Percentiles rank a stretch among this genome's conserved stretches.
Conservation (phyloP, 2,329 filamentous ascomycete genomes). For the Truncatella angustata region DNA sequence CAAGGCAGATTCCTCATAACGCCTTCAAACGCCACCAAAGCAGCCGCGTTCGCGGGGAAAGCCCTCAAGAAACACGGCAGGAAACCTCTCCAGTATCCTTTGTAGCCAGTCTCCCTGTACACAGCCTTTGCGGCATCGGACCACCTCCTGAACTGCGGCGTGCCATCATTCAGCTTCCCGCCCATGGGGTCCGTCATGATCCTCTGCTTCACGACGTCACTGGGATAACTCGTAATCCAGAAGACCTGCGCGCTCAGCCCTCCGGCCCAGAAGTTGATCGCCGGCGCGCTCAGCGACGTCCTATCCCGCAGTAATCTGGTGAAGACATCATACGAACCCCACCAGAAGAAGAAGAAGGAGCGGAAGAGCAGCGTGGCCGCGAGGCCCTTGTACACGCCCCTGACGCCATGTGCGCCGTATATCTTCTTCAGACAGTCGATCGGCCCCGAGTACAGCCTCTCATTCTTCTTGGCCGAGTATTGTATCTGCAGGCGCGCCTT, state of each 20-base stretch:
- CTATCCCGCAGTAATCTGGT: conserved; percentile 64
- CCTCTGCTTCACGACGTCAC: conserved; percentile 90
- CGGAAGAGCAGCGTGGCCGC: conserved; percentile 84
- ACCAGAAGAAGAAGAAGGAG: conserved; percentile 97
- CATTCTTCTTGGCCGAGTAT: conserved; percentile 75
- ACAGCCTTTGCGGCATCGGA: conserved; percentile 75
- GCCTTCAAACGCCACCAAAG: conserved; percentile 88
- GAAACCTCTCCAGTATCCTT: conserved; percentile 90
- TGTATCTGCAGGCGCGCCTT: conserved; percentile 94
- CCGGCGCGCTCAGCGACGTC: conserved; percentile 71
- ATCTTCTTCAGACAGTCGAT: conserved; percentile 79
- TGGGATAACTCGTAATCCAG: conserved; percentile 90
- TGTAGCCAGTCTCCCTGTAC: conserved; percentile 71
- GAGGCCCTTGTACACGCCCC: conserved; percentile 83
- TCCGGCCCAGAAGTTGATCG: conserved; percentile 96
- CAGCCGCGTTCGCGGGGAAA: conserved; percentile 94
- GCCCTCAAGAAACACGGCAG: conserved; percentile 89
- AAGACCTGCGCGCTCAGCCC: conserved; percentile 91
- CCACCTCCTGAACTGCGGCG: conserved; percentile 71
- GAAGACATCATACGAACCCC: conserved; percentile 90
- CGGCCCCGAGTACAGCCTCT: conserved; percentile 81
- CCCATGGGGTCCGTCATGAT: conserved; percentile 95
- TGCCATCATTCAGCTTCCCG: conserved; percentile 64
- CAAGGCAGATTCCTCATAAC: conserved; percentile 70
- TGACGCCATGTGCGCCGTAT: conserved; percentile 67